Percentiles rank a stretch among this genome's conserved stretches.
Conservation (phyloP, 495 filamentous ascomycete genomes). For the Aspergillus bertholletiae region DNA sequence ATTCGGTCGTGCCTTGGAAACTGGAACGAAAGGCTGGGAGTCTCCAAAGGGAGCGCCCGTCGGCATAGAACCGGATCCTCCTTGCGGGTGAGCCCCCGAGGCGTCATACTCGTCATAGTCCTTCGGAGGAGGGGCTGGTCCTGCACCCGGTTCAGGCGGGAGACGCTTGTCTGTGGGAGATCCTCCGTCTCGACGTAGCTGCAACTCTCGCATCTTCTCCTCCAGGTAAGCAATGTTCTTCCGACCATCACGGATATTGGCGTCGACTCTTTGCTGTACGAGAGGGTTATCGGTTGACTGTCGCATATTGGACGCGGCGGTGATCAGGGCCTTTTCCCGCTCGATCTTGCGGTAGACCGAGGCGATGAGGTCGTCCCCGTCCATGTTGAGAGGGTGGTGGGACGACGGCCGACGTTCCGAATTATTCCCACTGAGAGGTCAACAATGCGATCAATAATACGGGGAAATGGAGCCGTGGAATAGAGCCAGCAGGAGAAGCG, state of each 20-base stretch:
- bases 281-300: conserved; percentile 88
- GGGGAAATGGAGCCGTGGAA: not conserved
- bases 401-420: conserved; percentile 3
- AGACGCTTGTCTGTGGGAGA: conserved; percentile 35
- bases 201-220: conserved; percentile 80
- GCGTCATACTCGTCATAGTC: conserved; percentile 57
- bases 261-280: conserved; percentile 83
- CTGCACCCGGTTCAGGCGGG: conserved; percentile 26
- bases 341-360: conserved; percentile 97
- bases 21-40: conserved; percentile 61
- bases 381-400: conserved; percentile 35
- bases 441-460: conserved; percentile 1
- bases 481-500: not conserved
- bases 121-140: conserved; percentile 62
- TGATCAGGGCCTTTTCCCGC: conserved; percentile 92
- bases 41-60: conserved; percentile 76
- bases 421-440: not conserved
- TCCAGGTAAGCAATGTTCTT: conserved; percentile 94
- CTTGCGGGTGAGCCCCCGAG: conserved; percentile 53
- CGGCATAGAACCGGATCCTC: conserved; percentile 70
- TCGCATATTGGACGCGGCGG: conserved; percentile 90
- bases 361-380: conserved; percentile 71
- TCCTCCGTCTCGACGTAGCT: conserved; percentile 63
- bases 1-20: conserved; percentile 77
- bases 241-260: conserved; percentile 87